Conservation (phyloP, 768 basidiomycete genomes). For the Collybia sordida region DNA sequence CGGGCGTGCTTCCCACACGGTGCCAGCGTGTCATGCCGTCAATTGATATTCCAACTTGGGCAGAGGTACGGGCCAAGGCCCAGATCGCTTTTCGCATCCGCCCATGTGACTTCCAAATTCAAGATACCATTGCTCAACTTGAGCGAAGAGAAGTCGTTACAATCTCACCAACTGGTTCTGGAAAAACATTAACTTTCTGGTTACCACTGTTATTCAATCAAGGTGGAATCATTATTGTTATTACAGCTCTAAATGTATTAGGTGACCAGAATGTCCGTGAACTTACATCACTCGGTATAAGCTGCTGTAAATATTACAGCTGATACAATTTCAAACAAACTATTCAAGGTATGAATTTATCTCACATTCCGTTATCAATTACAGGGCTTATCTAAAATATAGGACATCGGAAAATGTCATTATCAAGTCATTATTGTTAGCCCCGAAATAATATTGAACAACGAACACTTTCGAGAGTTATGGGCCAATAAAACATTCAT, state of each 20-base stretch:
- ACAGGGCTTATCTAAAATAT: slow-evolving; percentile 7
- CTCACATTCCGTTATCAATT: slow-evolving; percentile 1
- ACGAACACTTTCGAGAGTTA: slow-evolving; percentile 2
- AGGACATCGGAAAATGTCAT: slow-evolving; percentile 16
- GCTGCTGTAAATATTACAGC: slow-evolving; percentile 8
- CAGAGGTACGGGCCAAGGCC: slow-evolving; percentile 4
- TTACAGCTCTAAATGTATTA: slow-evolving; percentile 14
- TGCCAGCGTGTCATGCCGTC: too few species aligned
- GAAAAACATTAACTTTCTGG: too few species aligned
- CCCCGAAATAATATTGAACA: slow-evolving; percentile 7
- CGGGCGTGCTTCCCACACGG: too few species aligned
- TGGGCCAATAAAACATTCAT: slow-evolving; percentile 18
- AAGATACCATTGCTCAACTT: slow-evolving; percentile 7
- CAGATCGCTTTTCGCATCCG: slow-evolving; percentile 11
- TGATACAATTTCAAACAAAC: too few species aligned
- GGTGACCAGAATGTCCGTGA: background rate
- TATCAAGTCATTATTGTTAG: slow-evolving; percentile 17
- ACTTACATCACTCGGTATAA: background rate
- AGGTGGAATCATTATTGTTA: slow-evolving; percentile 14
- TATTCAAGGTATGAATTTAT: slow-evolving; percentile 15
- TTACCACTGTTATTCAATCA: slow-evolving; percentile 17
- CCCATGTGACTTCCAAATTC: slow-evolving; percentile 15
- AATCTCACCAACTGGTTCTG: slow-evolving; percentile 20
- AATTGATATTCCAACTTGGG: slow-evolving; percentile 2
- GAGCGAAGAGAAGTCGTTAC: slow-evolving; percentile 15